phyloP scores from a whole-genome alignment of 768 basidiomycete genomes.

The Pulveroboletus sp. region DNA sequence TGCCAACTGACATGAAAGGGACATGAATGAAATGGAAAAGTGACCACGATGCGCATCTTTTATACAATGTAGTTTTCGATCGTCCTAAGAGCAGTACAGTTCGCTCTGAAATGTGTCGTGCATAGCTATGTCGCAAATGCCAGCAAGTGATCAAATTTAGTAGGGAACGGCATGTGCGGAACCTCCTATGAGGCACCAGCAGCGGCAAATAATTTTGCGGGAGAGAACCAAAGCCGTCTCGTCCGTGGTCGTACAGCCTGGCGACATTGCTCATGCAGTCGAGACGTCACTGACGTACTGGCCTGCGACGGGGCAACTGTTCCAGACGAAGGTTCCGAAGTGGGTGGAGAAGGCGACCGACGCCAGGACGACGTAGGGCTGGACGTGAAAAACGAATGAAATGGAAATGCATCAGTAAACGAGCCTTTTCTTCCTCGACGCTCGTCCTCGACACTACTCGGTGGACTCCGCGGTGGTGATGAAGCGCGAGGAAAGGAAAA shows the following conservation, averaged over 20 bases:
- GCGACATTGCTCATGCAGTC: slow-evolving; percentile 31
- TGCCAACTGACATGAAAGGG: slow-evolving; percentile 10
- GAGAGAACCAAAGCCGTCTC: slow-evolving; percentile 51
- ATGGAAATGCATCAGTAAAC: slow-evolving; percentile 43
- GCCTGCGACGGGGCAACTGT: slow-evolving; percentile 23
- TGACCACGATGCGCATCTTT: slow-evolving; percentile 12
- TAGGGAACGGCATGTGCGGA: slow-evolving; percentile 5
- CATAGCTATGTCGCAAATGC: not conserved
- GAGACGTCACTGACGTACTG: slow-evolving; percentile 15
- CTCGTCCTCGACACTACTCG: slow-evolving; percentile 19
- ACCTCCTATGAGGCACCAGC: slow-evolving; percentile 33
- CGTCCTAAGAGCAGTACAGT: slow-evolving; percentile 12
- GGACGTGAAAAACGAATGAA: slow-evolving; percentile 33
- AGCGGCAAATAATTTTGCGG: slow-evolving; percentile 46
- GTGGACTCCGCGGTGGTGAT: slow-evolving; percentile 25
- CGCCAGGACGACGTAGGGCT: slow-evolving; percentile 32
- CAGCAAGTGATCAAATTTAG: not conserved
- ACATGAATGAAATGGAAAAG: slow-evolving; percentile 9
- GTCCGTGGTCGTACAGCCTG: slow-evolving; percentile 35
- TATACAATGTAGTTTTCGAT: slow-evolving; percentile 21
- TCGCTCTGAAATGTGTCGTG: slow-evolving; percentile 1
- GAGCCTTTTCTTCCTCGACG: slow-evolving; percentile 28
- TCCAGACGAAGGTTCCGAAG: slow-evolving; percentile 31
- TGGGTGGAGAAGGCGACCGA: slow-evolving; percentile 39
- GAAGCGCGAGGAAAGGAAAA: slow-evolving; percentile 32